Conservation (phyloP, 306 rosid species). For the Ochetophila trinervis region DNA sequence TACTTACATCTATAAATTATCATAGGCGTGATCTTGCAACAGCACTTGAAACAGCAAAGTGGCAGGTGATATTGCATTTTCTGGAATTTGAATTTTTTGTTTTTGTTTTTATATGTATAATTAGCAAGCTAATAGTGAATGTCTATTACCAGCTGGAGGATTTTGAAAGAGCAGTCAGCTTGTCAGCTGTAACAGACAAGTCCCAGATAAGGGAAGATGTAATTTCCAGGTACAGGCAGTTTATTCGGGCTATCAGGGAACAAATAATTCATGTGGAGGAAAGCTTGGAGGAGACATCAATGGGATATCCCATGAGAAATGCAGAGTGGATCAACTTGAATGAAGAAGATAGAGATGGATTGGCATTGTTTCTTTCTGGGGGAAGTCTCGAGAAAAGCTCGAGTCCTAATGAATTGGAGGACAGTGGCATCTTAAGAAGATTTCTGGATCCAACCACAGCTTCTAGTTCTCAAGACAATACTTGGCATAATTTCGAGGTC, state of each 20-base stretch:
- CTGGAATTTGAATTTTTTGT: neutral
- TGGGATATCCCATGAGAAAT: constrained; percentile 22
- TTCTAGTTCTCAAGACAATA: constrained; percentile 25
- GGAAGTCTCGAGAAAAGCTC: constrained; percentile 15
- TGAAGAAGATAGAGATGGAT: constrained; percentile 38
- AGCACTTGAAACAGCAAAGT: constrained; percentile 33
- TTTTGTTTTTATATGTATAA: neutral
- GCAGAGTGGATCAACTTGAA: constrained; percentile 28
- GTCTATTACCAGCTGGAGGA: constrained; percentile 38
- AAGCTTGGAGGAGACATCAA: constrained; percentile 21
- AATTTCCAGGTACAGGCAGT: constrained; percentile 31
- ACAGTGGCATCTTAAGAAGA: constrained; percentile 22
- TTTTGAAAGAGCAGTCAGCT: constrained; percentile 40
- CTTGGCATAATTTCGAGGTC: constrained; percentile 5
- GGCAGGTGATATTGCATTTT: constrained; percentile 31
- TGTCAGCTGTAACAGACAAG: constrained; percentile 21
- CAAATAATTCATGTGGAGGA: constrained; percentile 34
- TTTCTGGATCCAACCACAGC: constrained; percentile 29
- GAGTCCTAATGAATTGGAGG: constrained; percentile 19
- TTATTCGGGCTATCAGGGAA: constrained; percentile 37
- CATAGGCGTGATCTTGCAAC: constrained; percentile 45
- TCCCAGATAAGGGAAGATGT: constrained; percentile 29
- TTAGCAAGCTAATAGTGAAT: constrained; percentile 8
- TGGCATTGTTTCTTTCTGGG: constrained; percentile 41
- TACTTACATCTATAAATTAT: constrained; percentile 23